Percentiles rank a stretch among this genome's conserved stretches.
These are phyloP conservation scores for Tulasnella sp. DNA, from an alignment of 768 basidiomycete species.

Conservation along the genomic window DNA sequence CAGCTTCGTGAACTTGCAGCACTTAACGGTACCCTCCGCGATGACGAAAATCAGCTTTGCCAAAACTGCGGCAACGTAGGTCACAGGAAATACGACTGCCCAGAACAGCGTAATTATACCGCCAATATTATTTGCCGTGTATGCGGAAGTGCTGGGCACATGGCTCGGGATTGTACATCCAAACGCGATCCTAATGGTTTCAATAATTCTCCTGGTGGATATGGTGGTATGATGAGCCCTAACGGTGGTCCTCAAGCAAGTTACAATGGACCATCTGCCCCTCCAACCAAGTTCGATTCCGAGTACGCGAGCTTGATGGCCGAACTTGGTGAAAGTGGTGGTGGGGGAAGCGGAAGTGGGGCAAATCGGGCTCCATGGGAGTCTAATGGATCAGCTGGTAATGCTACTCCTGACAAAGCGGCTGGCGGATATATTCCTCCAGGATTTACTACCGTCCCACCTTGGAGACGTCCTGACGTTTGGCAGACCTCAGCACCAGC, in stretches of 20 bases:
- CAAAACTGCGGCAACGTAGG: constrained; percentile 91
- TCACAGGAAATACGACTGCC: constrained; percentile 98
- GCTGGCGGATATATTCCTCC: constrained; percentile 40
- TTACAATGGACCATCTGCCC: constrained; percentile 36
- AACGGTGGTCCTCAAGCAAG: constrained; percentile 11
- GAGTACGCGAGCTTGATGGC: constrained; percentile 97
- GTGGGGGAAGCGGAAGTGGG: too few species aligned
- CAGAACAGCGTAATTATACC: constrained; percentile 94
- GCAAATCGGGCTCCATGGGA: constrained; percentile 38
- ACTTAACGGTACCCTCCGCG: constrained; percentile 94
- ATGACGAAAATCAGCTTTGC: constrained; percentile 98
- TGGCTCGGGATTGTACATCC: constrained; percentile 95
- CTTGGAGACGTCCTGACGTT: constrained; percentile 82
- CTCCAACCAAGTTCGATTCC: constrained; percentile 75
- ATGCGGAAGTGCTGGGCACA: constrained; percentile 96
- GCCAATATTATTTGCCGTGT: constrained; percentile 99
- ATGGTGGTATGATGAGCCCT: constrained; percentile 9
- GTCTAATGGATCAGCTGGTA: constrained; percentile 37
- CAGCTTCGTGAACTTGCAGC: constrained; percentile 96
- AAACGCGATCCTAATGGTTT: constrained; percentile 68
- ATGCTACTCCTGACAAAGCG: constrained; percentile 18
- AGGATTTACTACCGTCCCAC: constrained; percentile 67
- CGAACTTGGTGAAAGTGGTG: constrained; percentile 75
- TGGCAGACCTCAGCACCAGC: constrained; percentile 38
- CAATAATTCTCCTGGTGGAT: constrained; percentile 4